Evolutionary conservation across 2,329 filamentous ascomycete genomes (phyloP).

Genomic region (Delphinella strobiligena): DNA sequence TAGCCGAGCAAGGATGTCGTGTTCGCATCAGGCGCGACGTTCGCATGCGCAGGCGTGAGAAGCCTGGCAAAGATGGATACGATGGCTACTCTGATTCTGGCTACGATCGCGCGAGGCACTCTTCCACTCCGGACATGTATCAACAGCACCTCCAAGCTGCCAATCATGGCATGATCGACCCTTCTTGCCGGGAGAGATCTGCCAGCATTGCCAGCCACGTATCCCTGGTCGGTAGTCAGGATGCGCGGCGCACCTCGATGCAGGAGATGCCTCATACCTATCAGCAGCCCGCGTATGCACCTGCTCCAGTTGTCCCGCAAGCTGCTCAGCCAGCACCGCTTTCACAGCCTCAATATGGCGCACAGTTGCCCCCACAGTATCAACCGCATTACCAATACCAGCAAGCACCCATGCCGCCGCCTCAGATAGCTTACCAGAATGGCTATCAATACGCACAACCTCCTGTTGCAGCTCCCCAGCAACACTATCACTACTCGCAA

Average conservation of each 20-base stretch:
- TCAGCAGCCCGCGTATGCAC: slow-evolving; percentile 25
- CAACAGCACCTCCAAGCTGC: slow-evolving; percentile 12
- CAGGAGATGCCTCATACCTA: slow-evolving; percentile 31
- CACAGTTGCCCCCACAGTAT: slow-evolving; percentile 15
- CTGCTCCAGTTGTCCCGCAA: slow-evolving; percentile 19
- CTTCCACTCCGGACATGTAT: slow-evolving; percentile 21
- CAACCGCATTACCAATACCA: slow-evolving; percentile 5
- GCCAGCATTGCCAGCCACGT: slow-evolving; percentile 25
- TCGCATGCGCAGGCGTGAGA: slow-evolving; percentile 77
- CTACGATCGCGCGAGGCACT: slow-evolving; percentile 35
- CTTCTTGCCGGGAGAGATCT: slow-evolving; percentile 24
- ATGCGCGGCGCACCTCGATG: slow-evolving; percentile 30
- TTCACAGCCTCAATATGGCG: slow-evolving; percentile 24
- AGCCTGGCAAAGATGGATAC: slow-evolving; percentile 56
- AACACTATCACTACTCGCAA: slow-evolving; percentile 28
- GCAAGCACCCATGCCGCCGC: slow-evolving; percentile 11
- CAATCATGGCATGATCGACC: slow-evolving; percentile 20
- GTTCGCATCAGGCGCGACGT: slow-evolving; percentile 92
- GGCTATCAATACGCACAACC: slow-evolving; percentile 17
- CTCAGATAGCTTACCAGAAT: slow-evolving; percentile 18
- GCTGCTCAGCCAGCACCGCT: slow-evolving; percentile 27
- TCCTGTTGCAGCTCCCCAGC: slow-evolving; percentile 20
- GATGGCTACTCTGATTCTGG: slow-evolving; percentile 36
- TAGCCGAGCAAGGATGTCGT: slow-evolving; percentile 92
- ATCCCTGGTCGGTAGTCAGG: slow-evolving; percentile 14